A percentile compares a stretch with the other conserved stretches of the same genome.
Conservation (phyloP, 805 yeast species). For the Zygotorulaspora danielsina region DNA sequence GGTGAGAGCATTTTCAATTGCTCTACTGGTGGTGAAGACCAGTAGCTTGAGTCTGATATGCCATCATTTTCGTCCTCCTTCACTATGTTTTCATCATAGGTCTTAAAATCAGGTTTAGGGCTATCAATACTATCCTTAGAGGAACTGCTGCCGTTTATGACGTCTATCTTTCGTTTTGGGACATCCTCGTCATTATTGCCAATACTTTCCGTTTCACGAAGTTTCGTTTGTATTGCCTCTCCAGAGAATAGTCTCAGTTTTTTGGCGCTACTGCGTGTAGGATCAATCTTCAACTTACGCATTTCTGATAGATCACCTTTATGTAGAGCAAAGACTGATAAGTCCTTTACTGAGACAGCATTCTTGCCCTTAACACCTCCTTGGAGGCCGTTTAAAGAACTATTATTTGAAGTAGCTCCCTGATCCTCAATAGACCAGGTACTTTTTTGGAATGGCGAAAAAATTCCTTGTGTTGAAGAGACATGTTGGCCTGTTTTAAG, state of each 20-base stretch:
- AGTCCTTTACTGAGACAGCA: slow-evolving; percentile 8
- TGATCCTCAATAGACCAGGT: slow-evolving; percentile 12
- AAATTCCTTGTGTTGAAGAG: slow-evolving; percentile 37
- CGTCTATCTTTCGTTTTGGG: background rate
- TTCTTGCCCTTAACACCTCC: slow-evolving; percentile 1
- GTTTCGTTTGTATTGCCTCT: slow-evolving; percentile 19
- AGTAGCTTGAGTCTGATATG: slow-evolving; percentile 43
- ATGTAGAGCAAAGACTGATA: slow-evolving; percentile 9
- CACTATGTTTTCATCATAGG: background rate
- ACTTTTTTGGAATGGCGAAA: slow-evolving; percentile 32
- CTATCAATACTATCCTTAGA: background rate
- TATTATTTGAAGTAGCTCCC: background rate
- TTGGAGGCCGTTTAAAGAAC: slow-evolving; percentile 1
- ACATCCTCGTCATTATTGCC: background rate
- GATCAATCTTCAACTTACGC: slow-evolving; percentile 40
- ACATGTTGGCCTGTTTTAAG: slow-evolving; percentile 27
- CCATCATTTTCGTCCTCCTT: background rate
- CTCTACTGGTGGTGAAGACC: slow-evolving; percentile 65
- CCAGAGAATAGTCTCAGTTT: slow-evolving; percentile 38
- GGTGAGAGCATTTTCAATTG: slow-evolving; percentile 43
- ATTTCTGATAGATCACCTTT: slow-evolving; percentile 28
- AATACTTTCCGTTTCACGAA: slow-evolving; percentile 3
- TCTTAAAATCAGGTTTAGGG: background rate
- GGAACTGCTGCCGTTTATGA: background rate
- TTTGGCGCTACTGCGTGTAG: slow-evolving; percentile 42